Evolutionary conservation across 1,284 basidiomycete genomes (phyloP).

Genomic region (Singerocomus rubriflavus): DNA sequence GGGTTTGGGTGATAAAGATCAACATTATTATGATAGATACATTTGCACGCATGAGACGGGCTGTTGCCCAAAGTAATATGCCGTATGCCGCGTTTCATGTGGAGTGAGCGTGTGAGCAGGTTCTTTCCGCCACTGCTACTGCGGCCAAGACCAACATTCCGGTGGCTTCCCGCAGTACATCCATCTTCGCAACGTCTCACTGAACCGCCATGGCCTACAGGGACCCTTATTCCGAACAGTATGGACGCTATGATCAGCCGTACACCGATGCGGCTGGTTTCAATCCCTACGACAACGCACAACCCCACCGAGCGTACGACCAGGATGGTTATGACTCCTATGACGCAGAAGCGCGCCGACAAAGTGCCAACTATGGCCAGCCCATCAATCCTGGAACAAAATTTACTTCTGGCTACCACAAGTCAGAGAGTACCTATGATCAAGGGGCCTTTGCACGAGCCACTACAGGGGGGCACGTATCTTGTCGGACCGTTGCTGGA

Average conservation of each 20-base stretch:
- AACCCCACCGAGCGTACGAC: slow-evolving; percentile 51
- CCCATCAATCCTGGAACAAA: slow-evolving; percentile 21
- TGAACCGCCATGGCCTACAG: slow-evolving; percentile 39
- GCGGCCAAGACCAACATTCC: neutral
- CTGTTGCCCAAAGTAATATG: too few species aligned
- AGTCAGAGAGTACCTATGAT: slow-evolving; percentile 35
- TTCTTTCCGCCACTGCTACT: slow-evolving; percentile 5
- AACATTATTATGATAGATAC: slow-evolving; percentile 2
- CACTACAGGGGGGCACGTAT: slow-evolving; percentile 31
- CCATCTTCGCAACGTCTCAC: neutral
- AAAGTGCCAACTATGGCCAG: slow-evolving; percentile 37
- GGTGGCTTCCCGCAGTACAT: slow-evolving; percentile 21
- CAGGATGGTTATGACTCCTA: slow-evolving; percentile 44
- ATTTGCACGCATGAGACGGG: neutral
- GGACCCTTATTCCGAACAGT: slow-evolving; percentile 49
- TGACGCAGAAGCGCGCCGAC: slow-evolving; percentile 37
- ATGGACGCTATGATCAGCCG: slow-evolving; percentile 37
- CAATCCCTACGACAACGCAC: slow-evolving; percentile 46
- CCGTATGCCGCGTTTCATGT: neutral
- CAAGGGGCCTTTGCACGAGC: slow-evolving; percentile 38
- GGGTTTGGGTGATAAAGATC: slow-evolving; percentile 28
- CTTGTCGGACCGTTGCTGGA: neutral
- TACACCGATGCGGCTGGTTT: slow-evolving; percentile 41
- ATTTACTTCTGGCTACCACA: slow-evolving; percentile 20
- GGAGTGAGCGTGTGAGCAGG: slow-evolving; percentile 13